Percentiles rank a stretch among this genome's conserved stretches.
phyloP scores from a whole-genome alignment of 2,329 filamentous ascomycete genomes.

The Xylariaceae sp. region DNA sequence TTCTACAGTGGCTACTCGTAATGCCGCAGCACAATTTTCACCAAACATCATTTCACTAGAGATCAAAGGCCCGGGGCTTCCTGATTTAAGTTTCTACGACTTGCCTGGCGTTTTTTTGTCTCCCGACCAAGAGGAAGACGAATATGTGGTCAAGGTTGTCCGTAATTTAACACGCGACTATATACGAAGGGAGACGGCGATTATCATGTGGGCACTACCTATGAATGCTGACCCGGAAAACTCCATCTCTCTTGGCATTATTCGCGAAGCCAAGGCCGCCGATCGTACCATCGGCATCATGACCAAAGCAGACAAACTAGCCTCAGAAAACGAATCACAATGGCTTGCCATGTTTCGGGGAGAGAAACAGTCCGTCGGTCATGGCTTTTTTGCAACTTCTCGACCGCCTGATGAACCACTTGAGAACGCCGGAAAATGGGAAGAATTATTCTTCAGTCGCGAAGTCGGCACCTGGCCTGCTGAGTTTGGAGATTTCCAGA shows the following conservation, averaged over 20 bases:
- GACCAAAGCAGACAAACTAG: constrained; percentile 80
- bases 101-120: constrained; percentile 82
- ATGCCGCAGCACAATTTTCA: constrained; percentile 20
- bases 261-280: constrained; percentile 62
- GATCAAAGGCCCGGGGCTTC: constrained; percentile 73
- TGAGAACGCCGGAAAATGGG: constrained; percentile 57
- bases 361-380: constrained; percentile 65
- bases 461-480: constrained; percentile 52
- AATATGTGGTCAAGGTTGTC: constrained; percentile 74
- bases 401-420: constrained; percentile 63
- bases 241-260: constrained; percentile 71
- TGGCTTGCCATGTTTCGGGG: constrained; percentile 70
- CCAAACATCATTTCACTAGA: constrained; percentile 81
- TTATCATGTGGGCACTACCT: constrained; percentile 77
- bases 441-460: constrained; percentile 57
- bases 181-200: constrained; percentile 69
- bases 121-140: constrained; percentile 65
- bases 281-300: constrained; percentile 74
- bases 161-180: constrained; percentile 73
- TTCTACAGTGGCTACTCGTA: constrained; percentile 41
- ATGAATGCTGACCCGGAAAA: constrained; percentile 82
- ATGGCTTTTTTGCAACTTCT: constrained; percentile 82
- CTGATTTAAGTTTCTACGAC: constrained; percentile 82
- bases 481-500: constrained; percentile 53
- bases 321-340: constrained; percentile 56